Percentiles rank a stretch among this genome's conserved stretches.
These are phyloP conservation scores for Alternaria solani DNA, from an alignment of 2,329 filamentous ascomycete genomes.

Conservation along the genomic window DNA sequence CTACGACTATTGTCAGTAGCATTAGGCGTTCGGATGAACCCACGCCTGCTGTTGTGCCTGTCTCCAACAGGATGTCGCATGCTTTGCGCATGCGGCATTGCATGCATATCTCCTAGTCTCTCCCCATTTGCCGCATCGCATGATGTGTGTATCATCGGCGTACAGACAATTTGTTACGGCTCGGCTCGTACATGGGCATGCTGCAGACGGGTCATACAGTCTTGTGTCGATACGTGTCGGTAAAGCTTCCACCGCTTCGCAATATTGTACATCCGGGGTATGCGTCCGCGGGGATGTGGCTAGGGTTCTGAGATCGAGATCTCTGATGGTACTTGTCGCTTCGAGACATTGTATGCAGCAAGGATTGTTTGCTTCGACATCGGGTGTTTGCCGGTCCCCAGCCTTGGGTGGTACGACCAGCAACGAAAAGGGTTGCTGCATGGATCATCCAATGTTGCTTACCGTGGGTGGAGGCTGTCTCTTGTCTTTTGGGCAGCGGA, in stretches of 20 bases:
- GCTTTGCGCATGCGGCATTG: background rate
- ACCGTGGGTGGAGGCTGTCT: background rate
- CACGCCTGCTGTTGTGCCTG: background rate
- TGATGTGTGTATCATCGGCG: too few relatives aligned
- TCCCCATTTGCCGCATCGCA: background rate
- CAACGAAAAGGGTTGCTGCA: conserved; percentile 4
- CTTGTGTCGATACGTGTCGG: background rate
- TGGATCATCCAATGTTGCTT: background rate
- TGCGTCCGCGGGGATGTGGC: background rate
- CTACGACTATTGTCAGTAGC: background rate
- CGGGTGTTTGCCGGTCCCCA: conserved; percentile 10
- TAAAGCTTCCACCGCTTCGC: background rate
- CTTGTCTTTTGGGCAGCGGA: background rate
- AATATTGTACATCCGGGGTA: background rate
- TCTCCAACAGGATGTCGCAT: background rate
- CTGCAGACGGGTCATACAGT: background rate
- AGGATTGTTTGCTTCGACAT: conserved; percentile 7
- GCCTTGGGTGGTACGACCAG: conserved; percentile 6
- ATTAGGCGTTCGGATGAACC: background rate
- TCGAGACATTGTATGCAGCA: conserved; percentile 7
- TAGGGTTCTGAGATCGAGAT: background rate
- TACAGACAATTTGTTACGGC: background rate
- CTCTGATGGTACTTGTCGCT: background rate
- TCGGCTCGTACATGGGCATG: background rate
- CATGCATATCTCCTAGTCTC: background rate